phyloP scores from a whole-genome alignment of 2,329 filamentous ascomycete genomes.

The Cytospora leucostoma region DNA sequence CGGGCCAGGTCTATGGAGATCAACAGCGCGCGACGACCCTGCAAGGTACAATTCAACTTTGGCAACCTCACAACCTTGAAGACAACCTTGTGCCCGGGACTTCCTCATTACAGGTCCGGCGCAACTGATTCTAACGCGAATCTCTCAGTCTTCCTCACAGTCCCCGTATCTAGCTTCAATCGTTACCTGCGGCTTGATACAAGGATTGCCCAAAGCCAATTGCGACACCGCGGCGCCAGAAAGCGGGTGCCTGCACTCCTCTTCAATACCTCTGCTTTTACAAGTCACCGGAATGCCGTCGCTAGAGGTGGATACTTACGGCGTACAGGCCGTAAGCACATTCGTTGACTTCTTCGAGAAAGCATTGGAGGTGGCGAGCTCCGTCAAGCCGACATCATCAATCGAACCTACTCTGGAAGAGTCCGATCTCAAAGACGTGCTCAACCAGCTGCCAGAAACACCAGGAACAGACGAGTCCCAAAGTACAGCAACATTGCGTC shows the following conservation, averaged over 20 bases:
- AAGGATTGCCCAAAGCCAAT: neutral
- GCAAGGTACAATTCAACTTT: neutral
- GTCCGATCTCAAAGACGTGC: conserved; percentile 59
- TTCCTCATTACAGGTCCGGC: neutral
- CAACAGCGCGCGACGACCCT: conserved; percentile 1
- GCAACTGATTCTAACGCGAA: neutral
- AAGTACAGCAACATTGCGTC: conserved; percentile 29
- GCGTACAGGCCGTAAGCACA: conserved; percentile 54
- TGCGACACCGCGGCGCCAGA: conserved; percentile 21
- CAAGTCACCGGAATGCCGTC: conserved; percentile 49
- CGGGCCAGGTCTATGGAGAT: conserved; percentile 9
- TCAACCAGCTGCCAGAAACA: conserved; percentile 39
- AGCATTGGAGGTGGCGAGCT: conserved; percentile 60
- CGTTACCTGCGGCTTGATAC: neutral
- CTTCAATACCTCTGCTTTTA: neutral
- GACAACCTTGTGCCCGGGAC: neutral
- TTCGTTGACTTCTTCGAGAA: conserved; percentile 57
- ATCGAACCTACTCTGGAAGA: conserved; percentile 78
- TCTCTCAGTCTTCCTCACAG: neutral
- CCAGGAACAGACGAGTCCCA: conserved; percentile 39
- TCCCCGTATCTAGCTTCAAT: neutral
- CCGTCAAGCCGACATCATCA: conserved; percentile 57
- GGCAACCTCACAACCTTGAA: too few relatives aligned
- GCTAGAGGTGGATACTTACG: conserved; percentile 46
- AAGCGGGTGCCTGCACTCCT: neutral